Base-by-base conservation (phyloP, 164 flowering plant species). In the grape (Vitis vinifera) region DNA sequence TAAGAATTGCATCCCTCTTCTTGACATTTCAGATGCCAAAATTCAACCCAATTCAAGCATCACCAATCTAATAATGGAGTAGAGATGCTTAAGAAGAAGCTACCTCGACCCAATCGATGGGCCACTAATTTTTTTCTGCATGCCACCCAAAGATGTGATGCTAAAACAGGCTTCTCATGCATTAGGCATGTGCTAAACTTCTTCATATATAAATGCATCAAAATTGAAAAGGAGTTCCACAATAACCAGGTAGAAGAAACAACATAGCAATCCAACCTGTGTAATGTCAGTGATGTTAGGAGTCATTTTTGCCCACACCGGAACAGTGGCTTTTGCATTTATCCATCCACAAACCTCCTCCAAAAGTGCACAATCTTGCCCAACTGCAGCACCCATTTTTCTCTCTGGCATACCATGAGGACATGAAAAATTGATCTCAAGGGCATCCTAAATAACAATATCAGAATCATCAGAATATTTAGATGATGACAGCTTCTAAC, bases 231-330 rank as follows among this genome's bases (percentile, higher is more conserved):
- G 3, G 12, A 59, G 14, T 27, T 49, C 70, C 29, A 12, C 2
- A 15, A 31, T 17, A 9, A 71, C 13, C 17, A 23, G 12, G 17
- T 63, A 17, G 58, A 37, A 37, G 5, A 37, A 37, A 4, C 7
- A 19, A 64, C 29, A 57, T 14, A 65, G 53, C 49, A 70, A 68
- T 31, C 73, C 15, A 31, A 93, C 99, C 99, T 91, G 75, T 51
- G 97, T 74, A 57, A 96, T 96, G 66, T 96, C 98, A 9, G 99
- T 96, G 70, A 96, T 83, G 64, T 96, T 96, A 9, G 99, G 99
- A 64, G 99, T 96, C 99, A 96, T 96, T 88, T 96, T 96, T 51
- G 97, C 97, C 99, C 99, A 96, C 51, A 93, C 98, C n/a, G 99
- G 99, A 73, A 96, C 81, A 15, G 95, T 91, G 55, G 99, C 99